Evolutionary conservation across 1,139 yeast genomes (phyloP).

Genomic region (Taiozyma onychis): DNA sequence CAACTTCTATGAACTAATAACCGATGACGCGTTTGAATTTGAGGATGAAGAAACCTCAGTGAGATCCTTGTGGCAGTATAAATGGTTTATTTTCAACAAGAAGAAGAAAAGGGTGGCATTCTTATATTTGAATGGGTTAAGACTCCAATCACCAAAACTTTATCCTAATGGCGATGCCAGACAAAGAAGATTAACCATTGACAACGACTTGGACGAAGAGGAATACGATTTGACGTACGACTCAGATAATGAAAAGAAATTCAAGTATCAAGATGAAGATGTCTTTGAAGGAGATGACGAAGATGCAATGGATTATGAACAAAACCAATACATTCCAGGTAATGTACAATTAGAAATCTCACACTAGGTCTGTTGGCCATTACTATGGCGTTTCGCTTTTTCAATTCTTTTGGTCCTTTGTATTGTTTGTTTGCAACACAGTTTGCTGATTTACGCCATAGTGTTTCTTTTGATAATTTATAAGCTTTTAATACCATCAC

Average conservation of each 20-base stretch:
- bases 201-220: conserved; percentile 39
- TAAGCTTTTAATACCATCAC: conserved; percentile 24
- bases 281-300: conserved; percentile 22
- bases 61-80: conserved; percentile 72
- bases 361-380: not conserved
- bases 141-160: conserved; percentile 26
- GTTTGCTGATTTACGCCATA: not conserved
- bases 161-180: conserved; percentile 11
- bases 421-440: not conserved
- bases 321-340: conserved; percentile 14
- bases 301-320: conserved; percentile 22
- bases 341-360: conserved; percentile 14
- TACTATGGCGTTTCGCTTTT: not conserved
- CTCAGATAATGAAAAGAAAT: conserved; percentile 27
- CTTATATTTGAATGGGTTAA: conserved; percentile 48
- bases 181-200: conserved; percentile 28
- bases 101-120: conserved; percentile 89
- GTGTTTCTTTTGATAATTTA: not conserved
- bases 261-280: conserved; percentile 21
- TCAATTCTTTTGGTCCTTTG: not conserved
- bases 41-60: conserved; percentile 45
- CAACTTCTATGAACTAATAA: conserved; percentile 55
- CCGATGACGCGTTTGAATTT: conserved; percentile 15
- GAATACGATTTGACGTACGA: conserved; percentile 42
- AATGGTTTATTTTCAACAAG: conserved; percentile 90